phyloP scores from a whole-genome alignment of 1,284 basidiomycete genomes.

The Porogramme epimiltina region DNA sequence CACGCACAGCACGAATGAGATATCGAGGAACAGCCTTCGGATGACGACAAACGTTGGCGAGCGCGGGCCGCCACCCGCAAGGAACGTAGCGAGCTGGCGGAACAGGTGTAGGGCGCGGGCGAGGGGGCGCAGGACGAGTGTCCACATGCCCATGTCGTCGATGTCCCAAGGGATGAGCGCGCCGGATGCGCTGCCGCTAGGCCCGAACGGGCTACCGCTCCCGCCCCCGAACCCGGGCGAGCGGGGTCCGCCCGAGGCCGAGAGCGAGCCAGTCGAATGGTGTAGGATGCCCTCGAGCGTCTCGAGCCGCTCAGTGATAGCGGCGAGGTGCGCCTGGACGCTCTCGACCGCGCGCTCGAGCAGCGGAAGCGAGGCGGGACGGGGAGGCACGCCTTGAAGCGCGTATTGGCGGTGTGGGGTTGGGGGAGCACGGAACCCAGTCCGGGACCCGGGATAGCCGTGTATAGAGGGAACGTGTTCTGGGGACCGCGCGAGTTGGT shows the following conservation, averaged over 20 bases:
- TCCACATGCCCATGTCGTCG: conserved; percentile 81
- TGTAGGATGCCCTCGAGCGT: conserved; percentile 55
- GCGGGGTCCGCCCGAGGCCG: conserved; percentile 14
- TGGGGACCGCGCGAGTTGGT: conserved; percentile 24
- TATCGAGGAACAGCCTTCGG: conserved; percentile 71
- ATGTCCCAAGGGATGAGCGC: conserved; percentile 57
- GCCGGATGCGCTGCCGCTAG: conserved; percentile 17
- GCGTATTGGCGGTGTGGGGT: conserved; percentile 39
- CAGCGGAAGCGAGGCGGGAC: conserved; percentile 29
- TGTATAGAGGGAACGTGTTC: conserved; percentile 36
- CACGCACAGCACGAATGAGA: conserved; percentile 68
- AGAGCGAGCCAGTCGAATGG: conserved; percentile 39
- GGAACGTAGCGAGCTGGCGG: conserved; percentile 52
- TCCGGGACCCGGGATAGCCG: conserved; percentile 18
- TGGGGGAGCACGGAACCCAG: conserved; percentile 36
- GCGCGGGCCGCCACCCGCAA: conserved; percentile 57
- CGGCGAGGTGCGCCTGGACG: conserved; percentile 87
- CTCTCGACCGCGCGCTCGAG: conserved; percentile 80
- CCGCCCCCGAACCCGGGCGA: conserved; percentile 27
- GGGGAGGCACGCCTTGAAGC: conserved; percentile 20
- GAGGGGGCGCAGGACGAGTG: conserved; percentile 66
- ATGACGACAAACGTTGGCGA: conserved; percentile 68
- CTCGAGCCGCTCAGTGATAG: conserved; percentile 87
- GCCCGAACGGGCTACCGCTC: conserved; percentile 40
- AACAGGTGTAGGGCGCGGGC: conserved; percentile 48